Evolutionary conservation across 176 grass and related monocot genomes (phyloP), one percentile per base, ranked within the genome.

Genomic region (Carex myosuroides): DNA sequence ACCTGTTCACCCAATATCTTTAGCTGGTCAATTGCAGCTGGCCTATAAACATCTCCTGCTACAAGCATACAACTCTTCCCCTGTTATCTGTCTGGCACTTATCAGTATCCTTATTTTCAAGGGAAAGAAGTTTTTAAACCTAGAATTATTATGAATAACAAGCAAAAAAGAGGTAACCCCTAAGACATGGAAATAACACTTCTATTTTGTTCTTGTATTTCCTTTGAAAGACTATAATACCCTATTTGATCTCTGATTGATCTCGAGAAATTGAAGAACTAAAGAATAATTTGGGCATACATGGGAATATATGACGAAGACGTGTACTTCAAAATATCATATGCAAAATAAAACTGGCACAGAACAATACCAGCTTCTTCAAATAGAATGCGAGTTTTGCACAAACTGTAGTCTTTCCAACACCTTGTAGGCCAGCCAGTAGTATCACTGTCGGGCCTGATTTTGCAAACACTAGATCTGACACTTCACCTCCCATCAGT

Each of bases 21-120:
- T 52, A 99, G 93, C 87, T 99, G 96, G 85, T 99, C 96, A 84
- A 99, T 95, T 70, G 96, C 96, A 84, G 96, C 96, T 88, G 96
- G 96, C 88, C 96, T 90, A 87, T 99, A 95, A 81, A 99, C 93
- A 85, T 99, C 96, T 59, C 93, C 91, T 81, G 96, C 96, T 13
- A 99, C 87, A 62, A 95, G 88, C 93, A 99, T 92, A 66, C 93
- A 99, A 68, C 96, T 95, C 88, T 94, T 99, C 24, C 93, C 96
- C 96, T 99, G 93, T 80, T 92, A 91, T 77, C 87, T 66, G 56
- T 86, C 22, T 84, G 41, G 70, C 71, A 77, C 84, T 67, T 88
- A 84, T 90, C 81, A 90, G 84, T 64, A 91, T 26, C 56, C 55
- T 84, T 68, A 81, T 73, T 33, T 71, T 86, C 24, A 56, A 76